Conservation (phyloP, 495 filamentous ascomycete species). For the Zalerion maritima region DNA sequence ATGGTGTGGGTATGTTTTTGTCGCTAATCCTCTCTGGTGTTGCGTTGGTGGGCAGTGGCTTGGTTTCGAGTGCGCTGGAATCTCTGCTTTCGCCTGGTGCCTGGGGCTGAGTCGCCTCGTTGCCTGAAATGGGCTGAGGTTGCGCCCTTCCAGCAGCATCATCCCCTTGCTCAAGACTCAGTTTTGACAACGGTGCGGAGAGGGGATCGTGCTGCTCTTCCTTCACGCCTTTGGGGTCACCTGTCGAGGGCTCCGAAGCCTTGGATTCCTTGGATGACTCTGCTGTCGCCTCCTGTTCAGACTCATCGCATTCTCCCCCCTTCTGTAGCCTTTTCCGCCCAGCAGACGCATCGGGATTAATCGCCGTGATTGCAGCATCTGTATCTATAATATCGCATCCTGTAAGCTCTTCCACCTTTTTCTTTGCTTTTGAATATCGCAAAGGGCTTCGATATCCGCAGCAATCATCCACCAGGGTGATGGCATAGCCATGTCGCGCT, state of each 20-base stretch:
- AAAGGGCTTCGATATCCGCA: slow-evolving; percentile 62
- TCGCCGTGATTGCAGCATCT: slow-evolving; percentile 38
- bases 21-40: slow-evolving; percentile 5
- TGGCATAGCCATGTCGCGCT: slow-evolving; percentile 67
- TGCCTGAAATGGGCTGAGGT: no score
- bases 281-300: slow-evolving; percentile 10
- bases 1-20: no score
- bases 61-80: slow-evolving; percentile 1
- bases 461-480: slow-evolving; percentile 80
- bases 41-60: slow-evolving; percentile 1
- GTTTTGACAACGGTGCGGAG: no score
- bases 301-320: slow-evolving; percentile 7
- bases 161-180: no score
- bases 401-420: slow-evolving; percentile 59
- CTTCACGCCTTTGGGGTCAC: slow-evolving; percentile 9
- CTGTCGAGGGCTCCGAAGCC: slow-evolving; percentile 12
- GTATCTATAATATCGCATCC: slow-evolving; percentile 52
- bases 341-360: slow-evolving; percentile 7
- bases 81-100: slow-evolving; percentile 1
- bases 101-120: slow-evolving; percentile 4
- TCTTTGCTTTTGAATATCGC: slow-evolving; percentile 62
- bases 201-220: no score
- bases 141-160: no score
- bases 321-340: slow-evolving; percentile 4
- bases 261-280: no score